Evolutionary conservation across 768 basidiomycete species (phyloP), one percentile per base, ranked within the genome.

Genomic region (Suillus clintonianus): DNA sequence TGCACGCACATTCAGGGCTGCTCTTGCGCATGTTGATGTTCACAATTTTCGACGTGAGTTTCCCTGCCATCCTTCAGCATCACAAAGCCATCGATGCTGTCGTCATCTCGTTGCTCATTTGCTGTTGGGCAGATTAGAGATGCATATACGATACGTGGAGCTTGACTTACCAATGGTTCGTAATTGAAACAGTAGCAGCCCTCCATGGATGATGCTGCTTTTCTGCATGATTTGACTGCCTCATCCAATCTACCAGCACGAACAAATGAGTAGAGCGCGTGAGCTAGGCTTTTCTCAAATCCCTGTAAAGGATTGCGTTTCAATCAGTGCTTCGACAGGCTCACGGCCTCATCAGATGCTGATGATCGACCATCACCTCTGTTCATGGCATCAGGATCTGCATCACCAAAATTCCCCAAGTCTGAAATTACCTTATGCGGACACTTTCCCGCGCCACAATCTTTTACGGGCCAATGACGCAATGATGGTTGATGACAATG

Each of bases 141-240:
- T 30, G 53, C 34, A 36, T 7, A 30, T 19, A 56, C 34, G n/a
- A n/a, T 27, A 37, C 22, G 14, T 48, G 47, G 3, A 42, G 19
- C 22, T 17, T 17, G 57, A 77, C 85, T 55, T 67, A 91, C 91
- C 85, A 3, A 95, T 82, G 0, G 85, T 84, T 51, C 81, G 80
- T 90, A 93, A 95, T 36, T 83, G 81, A 70, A 94, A 96, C 22
- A 94, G 74, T 34, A 87, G 75, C 94, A 3, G 94, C 94, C 27
- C 95, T 83, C 97, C 96, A 98, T 0, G 94, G 91, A 67, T 96
- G 92, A 65, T 94, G 89, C n/a, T 0, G 91, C 90, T 68, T 86
- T 87, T 67, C 89, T 80, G 71, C 94, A 95, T 19, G 94, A 77
- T 39, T 92, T 89, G 5, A 95, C 80, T 0, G 95, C 97, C 13